A percentile compares a stretch with the other conserved stretches of the same genome.
Evolutionary conservation across 1,284 basidiomycete genomes (phyloP).

Genomic region (Grifola frondosa): DNA sequence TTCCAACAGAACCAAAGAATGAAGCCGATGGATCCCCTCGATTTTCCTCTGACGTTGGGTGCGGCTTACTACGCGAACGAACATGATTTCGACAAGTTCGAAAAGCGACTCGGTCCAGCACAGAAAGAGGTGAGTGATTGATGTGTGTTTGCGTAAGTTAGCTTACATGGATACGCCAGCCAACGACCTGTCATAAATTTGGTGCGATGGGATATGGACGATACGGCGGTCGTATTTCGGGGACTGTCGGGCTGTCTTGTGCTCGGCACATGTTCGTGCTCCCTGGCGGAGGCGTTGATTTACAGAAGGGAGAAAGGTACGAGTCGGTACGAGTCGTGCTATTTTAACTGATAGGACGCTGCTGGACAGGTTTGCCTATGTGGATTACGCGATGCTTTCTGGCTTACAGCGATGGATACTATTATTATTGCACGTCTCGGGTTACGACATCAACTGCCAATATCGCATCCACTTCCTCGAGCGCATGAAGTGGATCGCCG

Average conservation of each 20-base stretch:
- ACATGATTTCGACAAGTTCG: not conserved
- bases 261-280: constrained; percentile 4
- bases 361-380: no score
- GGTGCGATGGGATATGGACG: not conserved
- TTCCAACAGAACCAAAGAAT: constrained; percentile 5
- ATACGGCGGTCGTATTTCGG: not conserved
- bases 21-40: not conserved
- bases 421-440: not conserved
- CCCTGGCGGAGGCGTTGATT: constrained; percentile 1
- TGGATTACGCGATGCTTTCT: constrained; percentile 7
- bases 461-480: constrained; percentile 9
- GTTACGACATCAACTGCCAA: constrained; percentile 15
- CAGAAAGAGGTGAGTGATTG: not conserved
- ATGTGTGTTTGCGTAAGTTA: not conserved
- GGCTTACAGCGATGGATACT: constrained; percentile 2
- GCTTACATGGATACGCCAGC: not conserved
- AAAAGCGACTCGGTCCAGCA: not conserved
- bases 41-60: constrained; percentile 1
- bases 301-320: constrained; percentile 3
- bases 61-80: constrained; percentile 5
- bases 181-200: not conserved
- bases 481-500: no score
- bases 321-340: no score
- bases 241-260: constrained; percentile 1
- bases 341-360: no score